Conservation (phyloP, 371 early-diverging fungal species). For the Cokeromyces recurvatus region DNA sequence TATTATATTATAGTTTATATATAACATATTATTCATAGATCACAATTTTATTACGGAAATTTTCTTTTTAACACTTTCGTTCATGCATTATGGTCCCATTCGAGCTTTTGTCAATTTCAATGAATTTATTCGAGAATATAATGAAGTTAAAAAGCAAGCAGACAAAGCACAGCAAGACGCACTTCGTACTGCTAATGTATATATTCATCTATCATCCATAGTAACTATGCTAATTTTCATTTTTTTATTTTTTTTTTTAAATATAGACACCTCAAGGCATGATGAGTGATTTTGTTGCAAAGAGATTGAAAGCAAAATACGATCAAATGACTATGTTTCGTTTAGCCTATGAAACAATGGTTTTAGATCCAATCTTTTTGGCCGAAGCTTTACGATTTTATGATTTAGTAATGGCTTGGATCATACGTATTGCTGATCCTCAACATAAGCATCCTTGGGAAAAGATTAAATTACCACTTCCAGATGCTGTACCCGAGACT, state of each 20-base stretch:
- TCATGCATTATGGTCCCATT: slow-evolving; percentile 80
- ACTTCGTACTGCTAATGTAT: slow-evolving; percentile 34
- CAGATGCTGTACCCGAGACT: slow-evolving; percentile 42
- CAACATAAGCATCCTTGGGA: slow-evolving; percentile 48
- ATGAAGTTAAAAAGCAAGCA: slow-evolving; percentile 56
- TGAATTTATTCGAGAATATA: slow-evolving; percentile 59
- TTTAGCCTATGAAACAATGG: slow-evolving; percentile 70
- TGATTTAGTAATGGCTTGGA: slow-evolving; percentile 79
- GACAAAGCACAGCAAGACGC: slow-evolving; percentile 52
- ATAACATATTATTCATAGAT: slow-evolving; percentile 4
- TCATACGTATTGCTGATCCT: slow-evolving; percentile 62
- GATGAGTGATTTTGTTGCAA: slow-evolving; percentile 49
- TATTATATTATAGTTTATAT: neutral
- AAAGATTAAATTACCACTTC: slow-evolving; percentile 52
- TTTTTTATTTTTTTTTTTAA: neutral
- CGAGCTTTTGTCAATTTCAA: slow-evolving; percentile 65
- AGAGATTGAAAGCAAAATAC: slow-evolving; percentile 55
- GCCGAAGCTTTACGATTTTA: slow-evolving; percentile 68
- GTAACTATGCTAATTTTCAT: neutral
- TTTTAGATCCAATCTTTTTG: slow-evolving; percentile 67
- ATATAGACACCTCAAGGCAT: slow-evolving; percentile 34
- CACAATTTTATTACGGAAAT: slow-evolving; percentile 86
- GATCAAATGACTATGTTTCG: slow-evolving; percentile 59
- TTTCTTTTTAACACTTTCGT: slow-evolving; percentile 75
- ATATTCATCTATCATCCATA: neutral